Percentiles rank a stretch among this genome's conserved stretches.
These are phyloP conservation scores for Pilaira anomala DNA, from an alignment of 192 early-diverging fungal genomes.

Conservation along the genomic window DNA sequence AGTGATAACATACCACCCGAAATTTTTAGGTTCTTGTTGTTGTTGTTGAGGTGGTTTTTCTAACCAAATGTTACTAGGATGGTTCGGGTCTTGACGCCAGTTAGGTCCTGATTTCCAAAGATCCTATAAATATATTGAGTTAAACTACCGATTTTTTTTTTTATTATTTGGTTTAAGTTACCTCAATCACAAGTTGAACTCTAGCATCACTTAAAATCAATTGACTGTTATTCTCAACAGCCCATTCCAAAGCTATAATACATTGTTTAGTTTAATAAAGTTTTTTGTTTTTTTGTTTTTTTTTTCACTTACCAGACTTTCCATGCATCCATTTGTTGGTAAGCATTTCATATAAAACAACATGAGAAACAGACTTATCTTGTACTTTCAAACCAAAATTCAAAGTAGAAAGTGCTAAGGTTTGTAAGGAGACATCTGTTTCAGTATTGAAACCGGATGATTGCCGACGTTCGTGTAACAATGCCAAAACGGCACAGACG, in stretches of 20 bases:
- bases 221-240: conserved; percentile 20
- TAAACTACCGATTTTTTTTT: not conserved
- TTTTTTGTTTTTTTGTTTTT: too few species aligned
- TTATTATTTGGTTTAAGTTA: conserved; percentile 10
- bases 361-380: not conserved
- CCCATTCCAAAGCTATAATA: conserved; percentile 28
- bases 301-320: conserved; percentile 6
- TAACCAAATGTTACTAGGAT: conserved; percentile 23
- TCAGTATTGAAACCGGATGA: not conserved
- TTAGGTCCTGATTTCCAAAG: conserved; percentile 26
- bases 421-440: conserved; percentile 16
- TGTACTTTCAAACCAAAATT: conserved; percentile 14
- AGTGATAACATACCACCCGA: not conserved
- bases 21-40: not conserved
- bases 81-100: conserved; percentile 14
- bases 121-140: conserved; percentile 9
- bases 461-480: conserved; percentile 22
- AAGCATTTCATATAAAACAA: conserved; percentile 23
- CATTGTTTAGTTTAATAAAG: not conserved
- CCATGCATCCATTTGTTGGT: conserved; percentile 9
- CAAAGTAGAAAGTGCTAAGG: conserved; percentile 11
- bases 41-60: not conserved
- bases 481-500: conserved; percentile 23
- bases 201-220: conserved; percentile 13
- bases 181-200: conserved; percentile 23